Evolutionary conservation across 371 early-diverging fungal species (phyloP).

Genomic region (Apophysomyces ossiformis): DNA sequence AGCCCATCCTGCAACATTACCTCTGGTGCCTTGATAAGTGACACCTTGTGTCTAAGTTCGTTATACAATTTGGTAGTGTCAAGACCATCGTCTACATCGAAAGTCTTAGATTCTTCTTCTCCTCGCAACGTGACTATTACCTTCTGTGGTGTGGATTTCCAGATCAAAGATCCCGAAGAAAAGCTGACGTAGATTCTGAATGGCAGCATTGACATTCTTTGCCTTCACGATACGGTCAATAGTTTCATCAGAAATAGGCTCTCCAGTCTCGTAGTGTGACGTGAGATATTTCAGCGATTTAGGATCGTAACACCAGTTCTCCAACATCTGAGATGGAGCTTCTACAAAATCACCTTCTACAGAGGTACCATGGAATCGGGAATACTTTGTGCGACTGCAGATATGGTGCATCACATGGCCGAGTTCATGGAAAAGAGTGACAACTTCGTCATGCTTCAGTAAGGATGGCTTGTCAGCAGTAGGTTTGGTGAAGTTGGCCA

Average conservation of each 20-base stretch:
- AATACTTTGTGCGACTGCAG: constrained; percentile 72
- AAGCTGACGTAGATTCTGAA: constrained; percentile 75
- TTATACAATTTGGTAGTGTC: constrained; percentile 65
- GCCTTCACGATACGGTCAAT: constrained; percentile 71
- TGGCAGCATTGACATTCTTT: constrained; percentile 77
- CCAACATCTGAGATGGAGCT: constrained; percentile 81
- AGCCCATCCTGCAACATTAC: constrained; percentile 21
- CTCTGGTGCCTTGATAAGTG: constrained; percentile 57
- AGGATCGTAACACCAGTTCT: constrained; percentile 85
- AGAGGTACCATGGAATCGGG: constrained; percentile 77
- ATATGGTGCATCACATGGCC: constrained; percentile 87
- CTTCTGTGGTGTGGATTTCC: constrained; percentile 66
- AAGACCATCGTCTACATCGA: constrained; percentile 43
- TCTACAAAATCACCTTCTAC: constrained; percentile 93
- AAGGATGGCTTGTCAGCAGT: constrained; percentile 76
- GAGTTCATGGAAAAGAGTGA: constrained; percentile 79
- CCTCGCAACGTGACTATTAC: constrained; percentile 7
- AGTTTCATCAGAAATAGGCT: constrained; percentile 75
- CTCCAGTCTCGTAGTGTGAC: constrained; percentile 72
- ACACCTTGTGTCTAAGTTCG: constrained; percentile 66
- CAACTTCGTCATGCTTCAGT: constrained; percentile 84
- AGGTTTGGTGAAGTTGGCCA: constrained; percentile 84
- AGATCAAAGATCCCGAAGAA: constrained; percentile 83
- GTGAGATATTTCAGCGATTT: constrained; percentile 71
- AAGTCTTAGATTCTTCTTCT: neutral